phyloP scores from a whole-genome alignment of 495 filamentous ascomycete genomes.

The Penicillium cinerascens region DNA sequence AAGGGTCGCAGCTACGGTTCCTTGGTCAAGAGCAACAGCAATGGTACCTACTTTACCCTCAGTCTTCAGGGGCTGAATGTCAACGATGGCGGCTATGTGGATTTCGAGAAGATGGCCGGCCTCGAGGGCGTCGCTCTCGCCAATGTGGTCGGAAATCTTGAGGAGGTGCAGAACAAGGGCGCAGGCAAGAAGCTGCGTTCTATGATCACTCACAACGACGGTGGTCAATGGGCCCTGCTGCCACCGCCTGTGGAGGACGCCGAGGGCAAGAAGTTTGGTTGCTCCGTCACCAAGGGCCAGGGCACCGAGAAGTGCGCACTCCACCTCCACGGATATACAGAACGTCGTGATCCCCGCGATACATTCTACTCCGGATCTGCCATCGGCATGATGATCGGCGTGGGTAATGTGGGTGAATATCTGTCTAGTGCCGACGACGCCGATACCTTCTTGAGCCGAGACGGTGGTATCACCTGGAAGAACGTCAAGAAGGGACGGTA shows the following conservation, averaged over 20 bases:
- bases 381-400: conserved; percentile 84
- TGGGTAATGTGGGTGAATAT: conserved; percentile 82
- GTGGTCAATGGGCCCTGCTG: conserved; percentile 75
- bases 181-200: conserved; percentile 77
- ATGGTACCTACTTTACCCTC: conserved; percentile 89
- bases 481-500: conserved; percentile 78
- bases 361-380: conserved; percentile 86
- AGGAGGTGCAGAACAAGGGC: conserved; percentile 55
- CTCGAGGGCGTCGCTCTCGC: conserved; percentile 85
- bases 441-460: conserved; percentile 81
- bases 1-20: conserved; percentile 68
- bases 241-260: conserved; percentile 63
- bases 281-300: conserved; percentile 48
- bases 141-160: conserved; percentile 76
- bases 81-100: conserved; percentile 70
- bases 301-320: conserved; percentile 69
- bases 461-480: conserved; percentile 88
- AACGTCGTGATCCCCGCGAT: conserved; percentile 71
- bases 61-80: conserved; percentile 75
- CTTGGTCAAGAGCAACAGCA: conserved; percentile 96
- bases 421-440: conserved; percentile 53
- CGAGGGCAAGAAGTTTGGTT: conserved; percentile 66
- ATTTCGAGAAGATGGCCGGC: conserved; percentile 93
- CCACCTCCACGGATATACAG: conserved; percentile 92
- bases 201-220: conserved; percentile 94